Evolutionary conservation across 768 basidiomycete species (phyloP), one percentile per base, ranked within the genome.

Genomic region (Rhodotorula taiwanensis): DNA sequence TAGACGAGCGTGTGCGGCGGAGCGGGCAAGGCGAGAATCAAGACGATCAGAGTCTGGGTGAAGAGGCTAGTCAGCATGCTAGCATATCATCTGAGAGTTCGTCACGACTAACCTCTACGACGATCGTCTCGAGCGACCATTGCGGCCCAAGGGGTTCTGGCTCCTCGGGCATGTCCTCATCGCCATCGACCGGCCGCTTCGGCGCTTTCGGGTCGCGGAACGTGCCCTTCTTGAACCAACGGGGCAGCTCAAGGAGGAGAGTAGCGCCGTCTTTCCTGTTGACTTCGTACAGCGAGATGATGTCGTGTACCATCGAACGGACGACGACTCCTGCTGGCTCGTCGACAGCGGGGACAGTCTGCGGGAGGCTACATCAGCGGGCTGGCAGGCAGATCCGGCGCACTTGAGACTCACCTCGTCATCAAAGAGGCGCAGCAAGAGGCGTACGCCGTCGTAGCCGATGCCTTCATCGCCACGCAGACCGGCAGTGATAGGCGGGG

Each of bases 221-320:
- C 0, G 90, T 90, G 7, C 89, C 89, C 5, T 81, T 79, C 7
- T 84, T 73, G 58, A 85, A 82, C 88, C 91, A 95, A 71, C 85
- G 86, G 2, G 89, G 87, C 58, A 87, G 85, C 74, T 90, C 86
- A 49, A 95, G 80, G 10, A 98, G 79, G 13, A 97, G 78, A 5
- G 88, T 80, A 2, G 95, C 93, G 69, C 86, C 88, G 72, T 99
- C 95, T 75, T 94, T 95, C 58, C 95, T 83, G 75, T 99, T 98
- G 53, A 95, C 83, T 75, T 98, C 94, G 72, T 89, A 98, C 21
- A 97, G 86, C 60, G 89, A 83, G 45, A 95, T 76, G 25, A 86
- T 81, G 72, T 97, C 92, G 11, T 83, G 76, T 15, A 95, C 75
- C 28, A 84, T 79, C 16, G 85, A 81, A 30, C 87, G 86, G 9